Percentiles rank a stretch among this genome's conserved stretches.
These are phyloP conservation scores for Stellera chamaejasme DNA, from an alignment of 345 rosid species.

Conservation along the genomic window DNA sequence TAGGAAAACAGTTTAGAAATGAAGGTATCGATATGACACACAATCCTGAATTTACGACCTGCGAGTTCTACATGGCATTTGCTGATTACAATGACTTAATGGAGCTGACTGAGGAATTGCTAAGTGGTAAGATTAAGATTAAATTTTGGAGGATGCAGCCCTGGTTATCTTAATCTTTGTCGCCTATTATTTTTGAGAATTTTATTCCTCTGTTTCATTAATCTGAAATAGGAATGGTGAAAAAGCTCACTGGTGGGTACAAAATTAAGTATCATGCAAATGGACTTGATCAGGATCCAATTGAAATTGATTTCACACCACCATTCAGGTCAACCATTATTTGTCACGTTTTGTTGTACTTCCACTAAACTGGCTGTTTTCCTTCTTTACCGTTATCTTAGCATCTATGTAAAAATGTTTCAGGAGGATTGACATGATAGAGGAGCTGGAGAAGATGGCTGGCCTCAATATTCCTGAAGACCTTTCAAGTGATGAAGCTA, in stretches of 20 bases:
- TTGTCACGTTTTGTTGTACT: not conserved
- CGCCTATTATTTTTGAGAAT: not conserved
- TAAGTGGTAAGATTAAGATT: slow-evolving; percentile 61
- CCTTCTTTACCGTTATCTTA: not conserved
- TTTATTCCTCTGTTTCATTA: not conserved
- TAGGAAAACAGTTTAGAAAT: slow-evolving; percentile 95
- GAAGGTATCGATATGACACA: slow-evolving; percentile 99
- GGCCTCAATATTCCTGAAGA: slow-evolving; percentile 81
- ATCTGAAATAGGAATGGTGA: slow-evolving; percentile 62
- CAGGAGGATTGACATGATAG: slow-evolving; percentile 90
- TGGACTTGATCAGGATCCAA: slow-evolving; percentile 80
- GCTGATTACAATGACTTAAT: slow-evolving; percentile 94
- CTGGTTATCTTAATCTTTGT: slow-evolving; percentile 6
- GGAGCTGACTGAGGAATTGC: slow-evolving; percentile 76
- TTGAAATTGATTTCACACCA: slow-evolving; percentile 93
- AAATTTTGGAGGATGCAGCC: not conserved
- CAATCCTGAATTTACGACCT: slow-evolving; percentile 97
- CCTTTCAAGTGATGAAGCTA: slow-evolving; percentile 74
- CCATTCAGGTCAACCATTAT: slow-evolving; percentile 66
- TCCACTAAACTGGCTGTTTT: not conserved
- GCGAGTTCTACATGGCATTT: slow-evolving; percentile 98
- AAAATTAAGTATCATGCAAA: slow-evolving; percentile 81
- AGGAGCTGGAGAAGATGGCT: slow-evolving; percentile 82
- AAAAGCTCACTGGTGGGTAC: slow-evolving; percentile 83
- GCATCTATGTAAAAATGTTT: slow-evolving; percentile 2